Conservation (phyloP, 208 protist genomes). For the Wallacemonas collosoma region DNA sequence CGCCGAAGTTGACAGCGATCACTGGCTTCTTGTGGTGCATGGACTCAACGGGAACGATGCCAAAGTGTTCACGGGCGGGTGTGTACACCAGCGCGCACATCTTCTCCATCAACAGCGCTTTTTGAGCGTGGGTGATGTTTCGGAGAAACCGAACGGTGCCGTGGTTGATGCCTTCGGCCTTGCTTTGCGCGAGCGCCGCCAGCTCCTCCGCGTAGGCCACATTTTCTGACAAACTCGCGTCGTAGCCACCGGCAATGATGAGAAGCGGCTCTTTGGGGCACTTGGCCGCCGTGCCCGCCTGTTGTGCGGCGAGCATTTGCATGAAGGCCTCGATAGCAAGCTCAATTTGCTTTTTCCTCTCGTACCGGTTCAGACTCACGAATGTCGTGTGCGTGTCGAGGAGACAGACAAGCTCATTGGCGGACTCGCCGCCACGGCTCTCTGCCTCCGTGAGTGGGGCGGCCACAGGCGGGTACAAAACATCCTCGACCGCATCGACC, state of each 20-base stretch:
- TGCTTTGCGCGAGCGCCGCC: conserved; percentile 34
- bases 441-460: conserved; percentile 7
- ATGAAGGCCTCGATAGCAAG: conserved; percentile 91
- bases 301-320: conserved; percentile 30
- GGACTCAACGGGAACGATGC: conserved; percentile 91
- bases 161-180: conserved; percentile 20
- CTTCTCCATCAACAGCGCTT: conserved; percentile 68
- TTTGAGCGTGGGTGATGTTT: conserved; percentile 80
- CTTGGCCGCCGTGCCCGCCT: conserved; percentile 1
- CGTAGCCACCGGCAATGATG: conserved; percentile 90
- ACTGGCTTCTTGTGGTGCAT: conserved; percentile 83
- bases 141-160: conserved; percentile 70
- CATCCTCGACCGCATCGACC: conserved; percentile 44
- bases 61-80: conserved; percentile 95
- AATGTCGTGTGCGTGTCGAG: conserved; percentile 48
- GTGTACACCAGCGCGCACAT: conserved; percentile 93
- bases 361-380: conserved; percentile 98
- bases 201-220: conserved; percentile 82
- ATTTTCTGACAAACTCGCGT: conserved; percentile 80
- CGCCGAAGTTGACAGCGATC: conserved; percentile 92
- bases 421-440: not conserved
- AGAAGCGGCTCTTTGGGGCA: conserved; percentile 40
- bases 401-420: conserved; percentile 16
- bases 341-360: conserved; percentile 97
- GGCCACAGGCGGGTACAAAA: conserved; percentile 82